phyloP scores from a whole-genome alignment of 2,329 filamentous ascomycete genomes.

The Amesomyces nigricolor region DNA sequence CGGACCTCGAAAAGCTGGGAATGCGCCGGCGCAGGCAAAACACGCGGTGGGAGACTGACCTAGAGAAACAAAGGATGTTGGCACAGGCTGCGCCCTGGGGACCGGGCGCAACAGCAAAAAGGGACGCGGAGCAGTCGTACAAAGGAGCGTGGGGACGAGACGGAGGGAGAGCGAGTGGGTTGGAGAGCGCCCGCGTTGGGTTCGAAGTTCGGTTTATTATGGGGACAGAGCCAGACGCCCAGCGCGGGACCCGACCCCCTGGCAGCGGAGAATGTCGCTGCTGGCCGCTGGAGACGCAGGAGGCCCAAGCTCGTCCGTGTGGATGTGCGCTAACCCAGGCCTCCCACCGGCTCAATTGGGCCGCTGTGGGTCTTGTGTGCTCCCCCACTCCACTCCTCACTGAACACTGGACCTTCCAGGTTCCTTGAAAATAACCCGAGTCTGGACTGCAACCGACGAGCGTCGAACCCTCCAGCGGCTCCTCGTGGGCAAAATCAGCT shows the following conservation, averaged over 20 bases:
- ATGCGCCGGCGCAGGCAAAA: slow-evolving; percentile 5
- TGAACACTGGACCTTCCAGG: slow-evolving; percentile 1
- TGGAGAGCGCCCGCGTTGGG: slow-evolving; percentile 22
- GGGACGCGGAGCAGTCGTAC: slow-evolving; percentile 28
- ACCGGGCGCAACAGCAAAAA: slow-evolving; percentile 39
- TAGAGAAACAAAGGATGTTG: slow-evolving; percentile 30
- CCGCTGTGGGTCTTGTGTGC: slow-evolving; percentile 17
- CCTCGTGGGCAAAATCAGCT: slow-evolving; percentile 1
- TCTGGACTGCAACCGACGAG: not conserved
- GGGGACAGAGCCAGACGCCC: slow-evolving; percentile 15
- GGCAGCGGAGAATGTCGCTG: slow-evolving; percentile 16
- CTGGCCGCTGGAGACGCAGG: slow-evolving; percentile 14
- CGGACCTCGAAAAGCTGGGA: not conserved
- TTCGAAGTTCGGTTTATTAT: slow-evolving; percentile 28
- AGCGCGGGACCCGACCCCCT: slow-evolving; percentile 17
- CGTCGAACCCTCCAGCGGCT: slow-evolving; percentile 15
- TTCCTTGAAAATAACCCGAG: slow-evolving; percentile 10
- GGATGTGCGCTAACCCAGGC: slow-evolving; percentile 19
- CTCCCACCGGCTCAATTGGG: slow-evolving; percentile 24
- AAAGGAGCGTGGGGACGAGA: slow-evolving; percentile 36
- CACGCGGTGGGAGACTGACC: slow-evolving; percentile 27
- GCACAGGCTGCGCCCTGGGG: slow-evolving; percentile 42
- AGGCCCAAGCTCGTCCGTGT: slow-evolving; percentile 17
- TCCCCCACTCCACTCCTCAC: slow-evolving; percentile 3
- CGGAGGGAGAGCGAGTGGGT: slow-evolving; percentile 1